Conservation (phyloP, 768 basidiomycete genomes). For the Termitomyces sp. region DNA sequence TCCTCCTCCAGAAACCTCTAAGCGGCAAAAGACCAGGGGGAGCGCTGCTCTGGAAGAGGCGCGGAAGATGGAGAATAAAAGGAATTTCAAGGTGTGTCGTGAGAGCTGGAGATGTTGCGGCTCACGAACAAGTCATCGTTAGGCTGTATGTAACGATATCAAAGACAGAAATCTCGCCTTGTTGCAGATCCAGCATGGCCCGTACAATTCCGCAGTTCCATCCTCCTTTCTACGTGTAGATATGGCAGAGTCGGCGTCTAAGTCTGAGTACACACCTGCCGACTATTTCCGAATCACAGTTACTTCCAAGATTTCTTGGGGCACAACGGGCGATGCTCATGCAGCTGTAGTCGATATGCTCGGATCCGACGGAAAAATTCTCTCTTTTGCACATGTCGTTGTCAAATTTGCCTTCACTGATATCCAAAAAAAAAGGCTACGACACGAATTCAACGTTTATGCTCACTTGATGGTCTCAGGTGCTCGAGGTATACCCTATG, state of each 20-base stretch:
- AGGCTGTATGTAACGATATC: neutral
- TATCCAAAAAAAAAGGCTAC: conserved; percentile 1
- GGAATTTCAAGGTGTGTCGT: neutral
- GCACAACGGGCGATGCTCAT: neutral
- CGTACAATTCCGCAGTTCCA: neutral
- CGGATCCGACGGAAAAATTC: neutral
- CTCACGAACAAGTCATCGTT: no score
- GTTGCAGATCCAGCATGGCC: neutral
- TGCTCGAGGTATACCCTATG: neutral
- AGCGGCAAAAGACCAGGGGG: neutral
- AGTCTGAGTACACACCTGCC: neutral
- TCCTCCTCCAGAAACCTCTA: no score
- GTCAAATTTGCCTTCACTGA: neutral
- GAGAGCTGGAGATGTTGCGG: no score
- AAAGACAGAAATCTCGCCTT: neutral
- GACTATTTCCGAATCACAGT: neutral
- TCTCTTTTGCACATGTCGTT: neutral
- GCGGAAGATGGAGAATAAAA: neutral
- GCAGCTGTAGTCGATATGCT: neutral
- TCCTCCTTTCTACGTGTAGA: neutral
- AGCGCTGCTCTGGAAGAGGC: neutral
- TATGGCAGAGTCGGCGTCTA: neutral
- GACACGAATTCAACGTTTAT: conserved; percentile 12
- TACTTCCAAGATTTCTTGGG: neutral
- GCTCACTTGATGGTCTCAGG: neutral